Base-by-base conservation (phyloP, 768 basidiomycete genomes). In the Podaxis sp. region DNA sequence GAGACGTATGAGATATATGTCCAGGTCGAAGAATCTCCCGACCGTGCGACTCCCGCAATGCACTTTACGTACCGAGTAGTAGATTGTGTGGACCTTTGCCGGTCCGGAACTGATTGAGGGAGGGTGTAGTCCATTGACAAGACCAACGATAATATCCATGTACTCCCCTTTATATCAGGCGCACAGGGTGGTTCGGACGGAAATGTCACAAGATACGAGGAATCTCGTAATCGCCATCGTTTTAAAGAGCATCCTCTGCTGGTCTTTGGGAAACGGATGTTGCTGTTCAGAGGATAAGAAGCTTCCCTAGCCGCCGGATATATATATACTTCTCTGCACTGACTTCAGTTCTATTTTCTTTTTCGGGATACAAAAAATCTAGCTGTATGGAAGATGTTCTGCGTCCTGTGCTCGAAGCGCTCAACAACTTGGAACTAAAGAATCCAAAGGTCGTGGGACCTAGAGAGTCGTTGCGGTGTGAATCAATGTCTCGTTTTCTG, bases 401-500 rank as follows among this genome's bases (percentile, higher is more conserved):
- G 3, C n/a, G 44, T 46, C 33, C 33, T 33, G 33, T 9, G 33
- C 33, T 33, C 33, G 8, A 9, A n/a, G 44, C 9, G 3, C 7
- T 3, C 2, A 51, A 13, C 19, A 22, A 0, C 24, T 51, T 24
- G 11, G 12, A 11, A 24, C 49, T 26, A 9, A 9, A 13, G 49
- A 19, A 28, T 51, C 26, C 12, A 22, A 51, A 12, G 19, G 15
- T 46, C n/a, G 55, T 62, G 52, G 53, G 55, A 63, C 57, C 61
- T 57, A 39, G 49, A 48, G 54, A 48, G 54, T 51, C 42, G 9
- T 39, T 48, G n/a, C 36, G 36, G 46, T 63, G 53, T 57, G 61
- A 51, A 63, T 28, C 1, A 13, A 40, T 15, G 11, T 26, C 38
- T 28, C n/a, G 8, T 6, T 42, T 53, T 36, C 24, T 8, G 36